Conservation (phyloP, 2,329 filamentous ascomycete genomes). For the Hypoxylon sp. region DNA sequence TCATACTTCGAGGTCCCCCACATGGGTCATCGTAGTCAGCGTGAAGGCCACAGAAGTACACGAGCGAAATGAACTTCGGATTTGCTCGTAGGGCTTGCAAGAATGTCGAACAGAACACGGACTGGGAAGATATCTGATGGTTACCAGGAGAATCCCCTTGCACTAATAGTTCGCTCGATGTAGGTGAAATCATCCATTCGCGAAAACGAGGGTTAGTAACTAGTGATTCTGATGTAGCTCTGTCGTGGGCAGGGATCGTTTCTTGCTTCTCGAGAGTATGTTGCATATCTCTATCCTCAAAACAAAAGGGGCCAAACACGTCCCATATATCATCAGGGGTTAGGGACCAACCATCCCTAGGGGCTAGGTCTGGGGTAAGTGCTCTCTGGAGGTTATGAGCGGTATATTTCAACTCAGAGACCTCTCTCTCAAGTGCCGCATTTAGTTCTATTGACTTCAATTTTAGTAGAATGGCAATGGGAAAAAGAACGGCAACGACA, state of each 20-base stretch:
- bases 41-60: slow-evolving; percentile 14
- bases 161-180: not conserved
- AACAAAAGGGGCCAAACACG: not conserved
- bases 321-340: slow-evolving; percentile 3
- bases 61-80: slow-evolving; percentile 4
- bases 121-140: not conserved
- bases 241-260: not conserved
- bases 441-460: not conserved
- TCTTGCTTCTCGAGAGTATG: slow-evolving; percentile 4
- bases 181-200: slow-evolving; percentile 12
- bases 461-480: not conserved
- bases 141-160: not conserved
- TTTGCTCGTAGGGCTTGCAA: slow-evolving; percentile 13
- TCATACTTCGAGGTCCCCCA: slow-evolving; percentile 12
- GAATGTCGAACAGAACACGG: slow-evolving; percentile 17
- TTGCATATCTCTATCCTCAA: slow-evolving; percentile 3
- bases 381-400: not conserved
- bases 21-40: not conserved
- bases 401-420: not conserved
- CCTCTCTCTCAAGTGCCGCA: not conserved
- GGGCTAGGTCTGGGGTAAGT: slow-evolving; percentile 4
- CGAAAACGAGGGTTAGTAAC: not conserved
- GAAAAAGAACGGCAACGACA: not conserved
- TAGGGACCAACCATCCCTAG: not conserved
- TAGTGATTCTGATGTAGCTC: slow-evolving; percentile 6